These are phyloP conservation scores for Botrytis sinoallii DNA, from an alignment of 2,329 filamentous ascomycete genomes.

Conservation along the genomic window DNA sequence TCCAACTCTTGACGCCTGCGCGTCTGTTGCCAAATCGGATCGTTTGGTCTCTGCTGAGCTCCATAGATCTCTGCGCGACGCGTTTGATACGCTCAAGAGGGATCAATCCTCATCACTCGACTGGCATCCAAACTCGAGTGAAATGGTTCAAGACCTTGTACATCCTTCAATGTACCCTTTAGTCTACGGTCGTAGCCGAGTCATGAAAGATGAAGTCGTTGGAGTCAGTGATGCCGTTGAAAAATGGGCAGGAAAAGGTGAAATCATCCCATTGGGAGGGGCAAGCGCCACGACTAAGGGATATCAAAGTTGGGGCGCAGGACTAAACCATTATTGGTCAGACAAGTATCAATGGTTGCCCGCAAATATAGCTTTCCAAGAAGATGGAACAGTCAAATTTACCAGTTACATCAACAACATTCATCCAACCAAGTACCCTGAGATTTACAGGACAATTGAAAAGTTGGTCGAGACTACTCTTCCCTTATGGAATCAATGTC, in stretches of 20 bases:
- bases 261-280: background rate
- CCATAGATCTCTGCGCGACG: slow-evolving; percentile 42
- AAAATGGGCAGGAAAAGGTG: slow-evolving; percentile 33
- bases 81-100: slow-evolving; percentile 49
- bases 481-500: slow-evolving; percentile 39
- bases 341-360: slow-evolving; percentile 11
- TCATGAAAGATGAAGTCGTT: slow-evolving; percentile 37
- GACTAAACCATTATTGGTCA: background rate
- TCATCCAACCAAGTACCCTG: slow-evolving; percentile 39
- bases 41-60: slow-evolving; percentile 42
- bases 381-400: slow-evolving; percentile 30
- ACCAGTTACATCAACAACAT: slow-evolving; percentile 47
- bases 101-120: slow-evolving; percentile 47
- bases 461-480: slow-evolving; percentile 37
- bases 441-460: slow-evolving; percentile 42
- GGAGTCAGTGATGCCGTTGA: slow-evolving; percentile 31
- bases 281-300: background rate
- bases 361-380: slow-evolving; percentile 5
- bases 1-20: slow-evolving; percentile 19
- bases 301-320: too few relatives aligned
- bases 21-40: slow-evolving; percentile 53
- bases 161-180: slow-evolving; percentile 63
- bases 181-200: slow-evolving; percentile 48
- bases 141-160: slow-evolving; percentile 58
- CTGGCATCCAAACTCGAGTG: slow-evolving; percentile 58